Evolutionary conservation across 83 land plant genomes (phyloP), one percentile per base, ranked within the genome.

Genomic region (Isoetes engelmannii): DNA sequence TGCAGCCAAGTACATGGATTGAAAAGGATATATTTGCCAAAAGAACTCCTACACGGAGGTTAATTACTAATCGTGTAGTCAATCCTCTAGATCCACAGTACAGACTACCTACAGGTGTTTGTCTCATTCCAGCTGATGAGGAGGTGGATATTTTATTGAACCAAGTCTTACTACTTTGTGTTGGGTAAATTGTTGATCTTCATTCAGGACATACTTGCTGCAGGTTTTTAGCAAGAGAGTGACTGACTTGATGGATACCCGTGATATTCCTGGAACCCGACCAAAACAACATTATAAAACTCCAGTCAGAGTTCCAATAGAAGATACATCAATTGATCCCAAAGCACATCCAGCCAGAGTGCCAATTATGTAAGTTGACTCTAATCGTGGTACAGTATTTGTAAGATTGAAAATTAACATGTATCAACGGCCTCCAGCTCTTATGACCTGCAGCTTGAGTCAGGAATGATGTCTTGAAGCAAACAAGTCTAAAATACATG

Each of bases 31-130:
- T 65, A 12, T 48, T 45, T 41, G 7, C 46, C 37, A 63, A 72
- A 48, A 65, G 48, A 19, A 45, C 15, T 9, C 47, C 65, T 0
- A 4, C 20, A 1, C 8, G 66, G 7, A 37, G 41, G 12, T 54
- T 74, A 13, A 43, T 18, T 9, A 74, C 77, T 15, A 67, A 74
- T 19, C 74, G 77, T 37, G 47, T 21, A 18, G 68, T 69, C 4
- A 74, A 69, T 53, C 77, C 77, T 0, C 48, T 74, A 65, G 73
- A 74, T 58, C 77, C 77, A 17, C 8, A 69, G 3, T 74, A 74
- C 47, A 41, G 4, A 42, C 37, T 74, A 43, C 57, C 77, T 20
- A 57, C 57, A 12, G 77, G 77, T 6, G 57, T 51, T 20, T 47
- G n/a, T 43, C 46, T 44, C 37, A 57, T 74, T 18, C 77, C 77